Evolutionary conservation across 2,329 filamentous ascomycete species (phyloP), one percentile per base, ranked within the genome.

Genomic region (Tolypocladium amazonense): DNA sequence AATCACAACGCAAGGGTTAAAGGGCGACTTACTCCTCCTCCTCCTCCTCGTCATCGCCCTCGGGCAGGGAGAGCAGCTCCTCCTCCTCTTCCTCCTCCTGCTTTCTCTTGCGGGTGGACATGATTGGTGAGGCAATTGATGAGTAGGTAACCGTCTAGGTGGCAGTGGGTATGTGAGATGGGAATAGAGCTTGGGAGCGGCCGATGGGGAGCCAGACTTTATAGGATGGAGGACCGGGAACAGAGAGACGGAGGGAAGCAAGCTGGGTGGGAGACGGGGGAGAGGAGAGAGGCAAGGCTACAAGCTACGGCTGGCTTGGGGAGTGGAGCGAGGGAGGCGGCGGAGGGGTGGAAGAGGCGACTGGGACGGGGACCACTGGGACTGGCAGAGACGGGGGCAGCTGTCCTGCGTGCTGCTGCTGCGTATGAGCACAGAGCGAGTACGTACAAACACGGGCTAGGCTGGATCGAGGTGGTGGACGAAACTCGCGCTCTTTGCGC

Each of bases 41-140:
- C 66, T 81, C 79, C 66, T 81, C 79, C 67, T 79, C 77, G 52
- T 75, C 77, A 61, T 80, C 78, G 56, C 77, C 76, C 62, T 80
- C 79, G 58, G 80, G 79, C 59, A 82, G 77, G 62, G 79, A 80
- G 62, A 82, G 76, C 39, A 82, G 78, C 72, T 81, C 79, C 61
- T 81, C 78, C 30, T 88, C 87, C 57, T 88, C 87, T 57, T 80
- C 78, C 27, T 88, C 87, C 56, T 88, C 77, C 66, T 79, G 76
- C 75, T 79, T 80, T 75, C 79, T 79, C 78, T 82, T 82, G 68
- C 79, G 79, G 67, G 75, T 71, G 61, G 77, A 76, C 77, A 81
- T 81, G 62, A 60, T 72, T 1, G 60, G 18, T 20, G 37, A 43
- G 57, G 57, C 57, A 58, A 58, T 58, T 58, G 57, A 20, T 53